Conservation (phyloP, 208 protist genomes). For the Angomonas deanei region DNA sequence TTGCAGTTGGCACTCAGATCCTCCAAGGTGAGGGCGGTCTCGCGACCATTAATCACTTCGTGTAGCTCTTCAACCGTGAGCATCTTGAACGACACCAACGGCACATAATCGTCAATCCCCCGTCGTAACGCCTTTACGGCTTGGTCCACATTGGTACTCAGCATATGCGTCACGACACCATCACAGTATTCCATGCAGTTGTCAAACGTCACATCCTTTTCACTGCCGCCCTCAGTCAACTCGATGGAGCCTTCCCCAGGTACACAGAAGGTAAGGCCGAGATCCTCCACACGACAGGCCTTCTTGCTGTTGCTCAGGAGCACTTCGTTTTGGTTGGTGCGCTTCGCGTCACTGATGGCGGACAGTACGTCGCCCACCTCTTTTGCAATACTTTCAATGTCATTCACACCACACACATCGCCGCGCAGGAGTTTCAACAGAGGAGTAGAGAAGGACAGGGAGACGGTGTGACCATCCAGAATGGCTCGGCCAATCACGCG, state of each 20-base stretch:
- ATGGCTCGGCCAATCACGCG: constrained; percentile 73
- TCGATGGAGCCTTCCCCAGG: constrained; percentile 63
- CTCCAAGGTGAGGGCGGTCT: constrained; percentile 45
- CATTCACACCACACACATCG: constrained; percentile 57
- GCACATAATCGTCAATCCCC: constrained; percentile 76
- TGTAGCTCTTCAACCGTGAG: constrained; percentile 63
- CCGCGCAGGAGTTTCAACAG: constrained; percentile 72
- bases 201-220: constrained; percentile 30
- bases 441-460: constrained; percentile 62
- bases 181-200: constrained; percentile 79
- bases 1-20: constrained; percentile 67
- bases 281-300: constrained; percentile 38
- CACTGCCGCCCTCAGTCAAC: constrained; percentile 32
- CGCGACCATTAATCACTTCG: constrained; percentile 48
- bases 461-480: constrained; percentile 69
- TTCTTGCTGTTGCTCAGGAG: constrained; percentile 24
- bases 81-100: constrained; percentile 52
- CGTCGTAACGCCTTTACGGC: constrained; percentile 46
- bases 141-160: constrained; percentile 52
- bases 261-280: constrained; percentile 71
- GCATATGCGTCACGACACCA: constrained; percentile 39
- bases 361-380: constrained; percentile 41
- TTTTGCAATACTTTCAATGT: constrained; percentile 56
- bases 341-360: constrained; percentile 28
- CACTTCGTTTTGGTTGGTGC: constrained; percentile 7